A percentile compares a stretch with the other conserved stretches of the same genome.
Evolutionary conservation across 192 early-diverging fungal species (phyloP).

Genomic region (Fimicolochytrium jonesii): DNA sequence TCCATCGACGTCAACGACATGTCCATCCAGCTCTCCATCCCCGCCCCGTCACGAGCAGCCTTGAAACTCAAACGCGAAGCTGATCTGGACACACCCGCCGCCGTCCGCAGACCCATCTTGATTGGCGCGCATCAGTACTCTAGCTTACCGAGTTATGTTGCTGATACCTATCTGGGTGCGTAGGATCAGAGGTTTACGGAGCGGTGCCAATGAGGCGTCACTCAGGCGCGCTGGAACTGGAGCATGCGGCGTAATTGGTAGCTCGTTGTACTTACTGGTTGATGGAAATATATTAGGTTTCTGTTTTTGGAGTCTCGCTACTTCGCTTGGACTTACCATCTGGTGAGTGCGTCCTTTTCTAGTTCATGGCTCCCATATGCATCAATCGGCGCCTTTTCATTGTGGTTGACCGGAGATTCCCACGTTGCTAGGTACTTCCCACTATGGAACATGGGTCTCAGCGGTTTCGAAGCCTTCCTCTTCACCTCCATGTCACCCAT

Average conservation of each 20-base stretch:
- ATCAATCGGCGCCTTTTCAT: too few species aligned
- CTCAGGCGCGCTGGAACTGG: too few species aligned
- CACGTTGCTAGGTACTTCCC: slow-evolving; percentile 3
- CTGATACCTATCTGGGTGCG: slow-evolving; percentile 19
- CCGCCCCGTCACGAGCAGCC: not conserved
- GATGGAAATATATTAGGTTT: too few species aligned
- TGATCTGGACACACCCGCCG: not conserved
- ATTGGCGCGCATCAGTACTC: not conserved
- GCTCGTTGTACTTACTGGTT: too few species aligned
- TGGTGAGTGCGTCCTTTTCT: too few species aligned
- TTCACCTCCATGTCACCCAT: slow-evolving; percentile 10
- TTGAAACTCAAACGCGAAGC: not conserved
- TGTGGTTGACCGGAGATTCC: too few species aligned
- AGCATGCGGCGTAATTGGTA: too few species aligned
- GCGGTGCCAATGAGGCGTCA: too few species aligned
- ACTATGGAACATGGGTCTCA: slow-evolving; percentile 21
- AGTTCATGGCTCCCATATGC: too few species aligned
- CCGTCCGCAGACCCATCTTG: not conserved
- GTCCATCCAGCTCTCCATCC: not conserved
- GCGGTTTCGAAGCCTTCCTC: slow-evolving; percentile 19
- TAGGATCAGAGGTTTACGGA: not conserved
- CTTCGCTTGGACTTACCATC: slow-evolving; percentile 16
- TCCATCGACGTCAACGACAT: slow-evolving; percentile 8
- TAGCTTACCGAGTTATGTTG: not conserved
- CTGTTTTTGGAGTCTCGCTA: slow-evolving; percentile 12